phyloP scores from a whole-genome alignment of 1,139 yeast genomes.

The Protomyces inouyei region DNA sequence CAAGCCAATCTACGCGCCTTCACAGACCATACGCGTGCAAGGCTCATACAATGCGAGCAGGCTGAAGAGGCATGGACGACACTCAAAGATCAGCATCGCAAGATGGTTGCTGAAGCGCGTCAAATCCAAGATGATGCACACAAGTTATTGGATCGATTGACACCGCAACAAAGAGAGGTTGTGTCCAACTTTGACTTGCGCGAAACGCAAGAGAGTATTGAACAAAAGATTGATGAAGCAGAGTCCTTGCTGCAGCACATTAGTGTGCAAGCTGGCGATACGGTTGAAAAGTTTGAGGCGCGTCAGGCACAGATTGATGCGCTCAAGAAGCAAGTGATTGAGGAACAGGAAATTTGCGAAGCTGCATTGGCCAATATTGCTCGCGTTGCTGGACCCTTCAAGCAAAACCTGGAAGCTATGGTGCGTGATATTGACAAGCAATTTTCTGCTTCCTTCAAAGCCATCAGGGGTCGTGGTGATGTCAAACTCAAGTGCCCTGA shows the following conservation, averaged over 20 bases:
- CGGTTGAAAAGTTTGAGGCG: constrained; percentile 35
- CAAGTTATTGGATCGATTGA: neutral
- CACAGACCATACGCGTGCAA: constrained; percentile 3
- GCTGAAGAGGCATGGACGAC: constrained; percentile 14
- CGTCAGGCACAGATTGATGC: constrained; percentile 38
- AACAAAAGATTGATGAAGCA: constrained; percentile 37
- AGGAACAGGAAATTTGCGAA: constrained; percentile 36
- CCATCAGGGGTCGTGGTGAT: constrained; percentile 81
- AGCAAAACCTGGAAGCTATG: constrained; percentile 51
- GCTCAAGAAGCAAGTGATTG: constrained; percentile 37
- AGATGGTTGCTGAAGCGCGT: neutral
- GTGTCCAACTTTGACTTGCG: constrained; percentile 6
- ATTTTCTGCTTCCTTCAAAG: constrained; percentile 60
- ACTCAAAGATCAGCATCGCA: neutral
- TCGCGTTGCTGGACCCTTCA: constrained; percentile 50
- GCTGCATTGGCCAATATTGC: constrained; percentile 43
- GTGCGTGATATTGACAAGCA: constrained; percentile 54
- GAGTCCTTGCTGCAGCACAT: constrained; percentile 38
- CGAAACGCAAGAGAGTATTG: constrained; percentile 35
- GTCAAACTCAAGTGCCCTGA: constrained; percentile 56
- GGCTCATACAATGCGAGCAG: constrained; percentile 6
- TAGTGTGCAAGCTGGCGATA: constrained; percentile 33
- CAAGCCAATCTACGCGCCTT: constrained; percentile 19
- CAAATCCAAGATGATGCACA: constrained; percentile 6
- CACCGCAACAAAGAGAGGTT: constrained; percentile 3